These are phyloP conservation scores for Aspergillus persii DNA, from an alignment of 2,329 filamentous ascomycete genomes.

Conservation along the genomic window DNA sequence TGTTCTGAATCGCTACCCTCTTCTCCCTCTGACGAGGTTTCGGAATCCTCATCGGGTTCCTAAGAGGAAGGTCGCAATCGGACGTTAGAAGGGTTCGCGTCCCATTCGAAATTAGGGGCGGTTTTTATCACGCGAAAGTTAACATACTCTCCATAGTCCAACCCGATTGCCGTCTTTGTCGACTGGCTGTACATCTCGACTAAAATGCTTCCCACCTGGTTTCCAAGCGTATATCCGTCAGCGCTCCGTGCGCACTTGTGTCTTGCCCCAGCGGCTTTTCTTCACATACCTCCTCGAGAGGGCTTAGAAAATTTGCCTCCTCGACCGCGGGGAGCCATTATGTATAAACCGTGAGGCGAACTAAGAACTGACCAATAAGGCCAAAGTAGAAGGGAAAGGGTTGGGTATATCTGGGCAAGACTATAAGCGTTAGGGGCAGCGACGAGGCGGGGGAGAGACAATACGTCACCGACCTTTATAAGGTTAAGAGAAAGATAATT, in stretches of 20 bases:
- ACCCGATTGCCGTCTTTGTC: slow-evolving; percentile 86
- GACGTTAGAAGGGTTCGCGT: neutral
- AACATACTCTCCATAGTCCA: slow-evolving; percentile 76
- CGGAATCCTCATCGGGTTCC: slow-evolving; percentile 30
- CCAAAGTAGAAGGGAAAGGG: neutral
- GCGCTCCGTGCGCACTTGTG: neutral
- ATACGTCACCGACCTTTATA: neutral
- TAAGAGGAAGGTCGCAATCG: neutral
- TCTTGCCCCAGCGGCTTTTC: neutral
- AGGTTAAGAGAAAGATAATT: neutral
- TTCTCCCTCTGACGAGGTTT: slow-evolving; percentile 35
- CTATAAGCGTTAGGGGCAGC: neutral
- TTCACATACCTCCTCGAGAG: slow-evolving; percentile 74
- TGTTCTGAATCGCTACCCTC: slow-evolving; percentile 49
- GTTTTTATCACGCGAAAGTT: slow-evolving; percentile 3
- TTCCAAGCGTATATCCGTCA: neutral
- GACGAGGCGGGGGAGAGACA: neutral
- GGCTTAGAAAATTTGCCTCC: slow-evolving; percentile 95
- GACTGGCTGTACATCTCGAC: slow-evolving; percentile 80
- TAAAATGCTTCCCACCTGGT: slow-evolving; percentile 90
- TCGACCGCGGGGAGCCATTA: slow-evolving; percentile 62
- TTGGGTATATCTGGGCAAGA: neutral
- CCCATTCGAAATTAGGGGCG: neutral
- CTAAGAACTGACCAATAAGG: neutral
- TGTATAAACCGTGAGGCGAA: neutral